Base-by-base conservation (phyloP, 192 early-diverging fungal genomes). In the Backusella macrospora region DNA sequence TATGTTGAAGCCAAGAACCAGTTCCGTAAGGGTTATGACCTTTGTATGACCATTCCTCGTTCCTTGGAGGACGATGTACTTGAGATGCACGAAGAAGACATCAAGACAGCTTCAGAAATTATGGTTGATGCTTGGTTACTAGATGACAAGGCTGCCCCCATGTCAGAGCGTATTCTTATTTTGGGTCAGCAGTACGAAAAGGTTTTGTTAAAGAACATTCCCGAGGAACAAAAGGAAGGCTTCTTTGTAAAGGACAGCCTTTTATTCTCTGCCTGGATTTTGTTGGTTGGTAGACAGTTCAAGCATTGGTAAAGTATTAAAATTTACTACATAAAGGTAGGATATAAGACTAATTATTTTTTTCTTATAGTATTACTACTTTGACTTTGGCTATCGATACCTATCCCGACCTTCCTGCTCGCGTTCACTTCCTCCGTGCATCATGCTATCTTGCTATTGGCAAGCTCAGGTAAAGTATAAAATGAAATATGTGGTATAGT, bases 151-250 rank as follows among this genome's bases (percentile, higher is more conserved):
- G 88, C 86, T 37, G 84, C 85, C 49, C 79, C 81, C 46, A 86
- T 89, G 85, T 85, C 85, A 63, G 83, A 86, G 52, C 77, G 88
- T 37, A 84, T 89, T 18, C 80, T 89, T 49, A 84, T 85, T 73
- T 81, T 89, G 49, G 88, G 85, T 26, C 86, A 89, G 70, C 88
- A 89, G 75, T 89, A 87, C 38, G 88, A 89, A 70, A 82, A 82
- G 75, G 74, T 76, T n/a, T 44, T 78, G 62, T 75, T 76, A 47
- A 76, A 76, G 67, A 73, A 80, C 26, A 72, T 78, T 65, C 76
- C 82, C 39, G 77, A 76, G 12, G 79, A 78, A 16, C 39, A 80
- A 38, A 64, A 76, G 34, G 81, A 85, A 47, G 80, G 80, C 34
- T 82, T 80, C 68, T 83, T 80, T 45, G 71, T 83, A 5, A 80